Conservation (phyloP, 768 basidiomycete genomes). For the Antrodiella citrinella region DNA sequence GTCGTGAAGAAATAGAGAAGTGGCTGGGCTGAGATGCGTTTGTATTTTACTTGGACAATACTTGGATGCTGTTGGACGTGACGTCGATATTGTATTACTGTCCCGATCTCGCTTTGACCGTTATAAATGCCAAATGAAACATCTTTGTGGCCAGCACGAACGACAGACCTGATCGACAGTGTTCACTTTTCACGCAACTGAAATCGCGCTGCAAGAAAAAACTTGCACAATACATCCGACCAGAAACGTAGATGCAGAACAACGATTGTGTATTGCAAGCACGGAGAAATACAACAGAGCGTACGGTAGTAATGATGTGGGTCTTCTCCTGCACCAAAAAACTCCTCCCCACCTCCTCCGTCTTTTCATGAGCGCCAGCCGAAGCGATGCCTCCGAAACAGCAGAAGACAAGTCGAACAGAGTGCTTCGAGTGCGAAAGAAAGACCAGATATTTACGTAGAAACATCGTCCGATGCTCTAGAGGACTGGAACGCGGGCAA, state of each 20-base stretch:
- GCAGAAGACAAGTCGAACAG: slow-evolving; percentile 35
- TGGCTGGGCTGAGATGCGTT: no score
- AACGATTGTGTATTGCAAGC: not conserved
- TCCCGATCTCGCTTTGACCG: no score
- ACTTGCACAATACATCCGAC: no score
- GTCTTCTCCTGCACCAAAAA: slow-evolving; percentile 22
- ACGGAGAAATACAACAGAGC: slow-evolving; percentile 1
- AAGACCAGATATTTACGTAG: slow-evolving; percentile 26
- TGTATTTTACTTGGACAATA: no score
- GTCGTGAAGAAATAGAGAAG: not conserved
- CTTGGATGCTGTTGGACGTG: no score
- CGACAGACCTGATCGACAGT: no score
- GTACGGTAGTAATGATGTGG: slow-evolving; percentile 21
- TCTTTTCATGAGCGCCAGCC: slow-evolving; percentile 64
- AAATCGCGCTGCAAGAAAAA: no score
- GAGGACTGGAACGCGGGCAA: slow-evolving; percentile 94
- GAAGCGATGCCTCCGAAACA: slow-evolving; percentile 59
- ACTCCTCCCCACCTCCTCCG: slow-evolving; percentile 29
- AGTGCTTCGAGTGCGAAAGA: slow-evolving; percentile 15
- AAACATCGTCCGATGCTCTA: slow-evolving; percentile 42
- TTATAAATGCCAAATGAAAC: no score
- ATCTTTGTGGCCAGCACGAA: no score
- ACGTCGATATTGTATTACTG: no score
- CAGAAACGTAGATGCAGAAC: no score
- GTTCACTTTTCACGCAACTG: no score